A percentile compares a stretch with the other conserved stretches of the same genome.
Conservation (phyloP, 2,329 filamentous ascomycete genomes). For the Alternaria atra region DNA sequence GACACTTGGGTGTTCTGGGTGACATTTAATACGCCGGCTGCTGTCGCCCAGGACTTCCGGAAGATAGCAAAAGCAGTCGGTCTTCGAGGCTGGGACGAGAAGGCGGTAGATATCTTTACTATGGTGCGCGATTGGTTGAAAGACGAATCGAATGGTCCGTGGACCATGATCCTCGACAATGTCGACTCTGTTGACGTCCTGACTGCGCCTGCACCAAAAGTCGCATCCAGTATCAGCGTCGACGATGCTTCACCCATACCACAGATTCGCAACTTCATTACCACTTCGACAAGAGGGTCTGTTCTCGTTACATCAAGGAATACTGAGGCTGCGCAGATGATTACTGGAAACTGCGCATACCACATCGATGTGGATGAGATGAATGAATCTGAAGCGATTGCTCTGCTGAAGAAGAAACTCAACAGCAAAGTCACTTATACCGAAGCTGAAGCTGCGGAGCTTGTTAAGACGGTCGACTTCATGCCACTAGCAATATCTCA, state of each 20-base stretch:
- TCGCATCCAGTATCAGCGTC: not conserved
- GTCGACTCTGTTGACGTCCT: conserved; percentile 32
- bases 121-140: conserved; percentile 30
- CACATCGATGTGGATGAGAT: conserved; percentile 23
- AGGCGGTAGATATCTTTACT: conserved; percentile 27
- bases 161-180: conserved; percentile 48
- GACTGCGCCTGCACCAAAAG: not conserved
- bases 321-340: conserved; percentile 22
- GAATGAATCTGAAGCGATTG: conserved; percentile 22
- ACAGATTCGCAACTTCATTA: conserved; percentile 16
- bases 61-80: conserved; percentile 37
- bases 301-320: conserved; percentile 25
- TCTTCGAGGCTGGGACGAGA: conserved; percentile 35
- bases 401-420: conserved; percentile 20
- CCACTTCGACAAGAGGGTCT: conserved; percentile 20
- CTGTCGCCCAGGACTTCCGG: conserved; percentile 19
- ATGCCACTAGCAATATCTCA: conserved; percentile 1
- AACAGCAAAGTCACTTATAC: not conserved
- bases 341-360: conserved; percentile 25
- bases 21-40: not conserved
- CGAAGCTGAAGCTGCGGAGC: not conserved
- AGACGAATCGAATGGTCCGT: conserved; percentile 30
- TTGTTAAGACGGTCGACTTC: not conserved
- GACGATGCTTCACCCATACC: not conserved
- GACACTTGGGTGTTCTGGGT: not conserved